These are phyloP conservation scores for Vitis hybrid DNA, from an alignment of 177 flowering plant genomes.

Conservation along the genomic window DNA sequence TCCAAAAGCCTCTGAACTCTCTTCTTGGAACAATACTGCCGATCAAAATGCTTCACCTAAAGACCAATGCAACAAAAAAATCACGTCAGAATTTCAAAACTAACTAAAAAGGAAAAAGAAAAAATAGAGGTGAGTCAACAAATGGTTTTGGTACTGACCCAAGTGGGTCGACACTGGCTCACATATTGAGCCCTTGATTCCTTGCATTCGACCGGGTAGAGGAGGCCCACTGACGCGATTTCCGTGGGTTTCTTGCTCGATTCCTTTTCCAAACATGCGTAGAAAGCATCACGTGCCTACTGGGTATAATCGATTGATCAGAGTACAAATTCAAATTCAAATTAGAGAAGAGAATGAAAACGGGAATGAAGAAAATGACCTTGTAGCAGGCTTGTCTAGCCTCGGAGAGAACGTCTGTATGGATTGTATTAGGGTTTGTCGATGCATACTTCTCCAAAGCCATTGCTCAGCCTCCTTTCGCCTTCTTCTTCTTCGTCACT, in stretches of 20 bases:
- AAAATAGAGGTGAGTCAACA: background rate
- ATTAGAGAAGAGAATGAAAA: background rate
- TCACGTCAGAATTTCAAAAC: background rate
- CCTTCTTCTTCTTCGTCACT: too few relatives aligned
- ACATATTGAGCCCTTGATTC: constrained; percentile 51
- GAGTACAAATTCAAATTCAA: background rate
- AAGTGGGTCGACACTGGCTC: constrained; percentile 68
- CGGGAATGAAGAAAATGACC: constrained; percentile 30
- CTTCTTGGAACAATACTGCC: constrained; percentile 70
- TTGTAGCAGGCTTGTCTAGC: constrained; percentile 82
- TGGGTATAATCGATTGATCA: background rate
- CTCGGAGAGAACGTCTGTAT: constrained; percentile 62
- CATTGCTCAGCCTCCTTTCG: constrained; percentile 17
- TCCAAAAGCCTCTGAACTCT: constrained; percentile 81
- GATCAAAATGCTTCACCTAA: constrained; percentile 97
- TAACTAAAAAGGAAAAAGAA: background rate
- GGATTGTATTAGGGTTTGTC: constrained; percentile 33
- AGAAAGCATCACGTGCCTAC: constrained; percentile 88
- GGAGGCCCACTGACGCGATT: constrained; percentile 70
- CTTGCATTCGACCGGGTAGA: constrained; percentile 77
- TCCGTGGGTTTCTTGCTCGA: constrained; percentile 77
- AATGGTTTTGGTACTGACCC: constrained; percentile 45
- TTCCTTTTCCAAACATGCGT: constrained; percentile 72
- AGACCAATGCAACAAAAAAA: background rate
- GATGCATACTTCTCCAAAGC: constrained; percentile 32